phyloP scores from a whole-genome alignment of 2,329 filamentous ascomycete genomes.

The Phoma sp. region DNA sequence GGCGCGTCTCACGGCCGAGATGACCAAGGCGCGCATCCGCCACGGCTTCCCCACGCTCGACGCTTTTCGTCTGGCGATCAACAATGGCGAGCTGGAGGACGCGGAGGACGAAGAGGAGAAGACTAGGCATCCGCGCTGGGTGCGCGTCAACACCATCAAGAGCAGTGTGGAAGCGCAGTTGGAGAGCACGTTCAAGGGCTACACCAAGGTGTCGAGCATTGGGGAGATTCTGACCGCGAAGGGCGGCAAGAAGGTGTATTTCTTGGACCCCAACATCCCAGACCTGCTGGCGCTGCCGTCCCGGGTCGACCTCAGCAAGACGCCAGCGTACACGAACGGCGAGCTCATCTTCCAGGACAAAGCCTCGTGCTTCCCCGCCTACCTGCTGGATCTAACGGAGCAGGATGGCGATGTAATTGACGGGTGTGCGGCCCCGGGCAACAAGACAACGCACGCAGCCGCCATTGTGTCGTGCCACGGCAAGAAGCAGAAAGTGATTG shows the following conservation, averaged over 20 bases:
- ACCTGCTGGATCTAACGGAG: constrained; percentile 73
- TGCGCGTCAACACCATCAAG: constrained; percentile 82
- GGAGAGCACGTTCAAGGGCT: constrained; percentile 73
- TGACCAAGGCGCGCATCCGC: constrained; percentile 78
- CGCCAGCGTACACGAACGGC: constrained; percentile 74
- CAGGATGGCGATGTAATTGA: constrained; percentile 83
- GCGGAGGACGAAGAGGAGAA: constrained; percentile 47
- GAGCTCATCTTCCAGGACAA: constrained; percentile 93
- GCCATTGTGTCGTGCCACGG: constrained; percentile 66
- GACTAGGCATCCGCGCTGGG: constrained; percentile 80
- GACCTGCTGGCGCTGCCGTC: constrained; percentile 81
- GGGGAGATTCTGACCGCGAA: constrained; percentile 59
- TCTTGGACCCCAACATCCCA: constrained; percentile 81
- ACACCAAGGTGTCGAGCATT: constrained; percentile 63
- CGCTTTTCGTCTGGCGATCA: constrained; percentile 66
- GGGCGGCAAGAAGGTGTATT: constrained; percentile 59
- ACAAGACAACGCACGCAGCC: constrained; percentile 94
- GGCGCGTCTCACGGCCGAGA: constrained; percentile 78
- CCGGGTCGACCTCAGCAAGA: constrained; percentile 73
- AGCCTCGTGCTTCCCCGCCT: constrained; percentile 94
- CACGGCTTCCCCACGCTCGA: constrained; percentile 73
- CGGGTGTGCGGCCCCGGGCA: constrained; percentile 91
- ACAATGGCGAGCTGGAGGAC: constrained; percentile 46
- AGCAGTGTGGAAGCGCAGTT: constrained; percentile 75
- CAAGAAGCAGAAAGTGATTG: constrained; percentile 64